Evolutionary conservation across 2,329 filamentous ascomycete genomes (phyloP).

Genomic region (Acarospora socialis): DNA sequence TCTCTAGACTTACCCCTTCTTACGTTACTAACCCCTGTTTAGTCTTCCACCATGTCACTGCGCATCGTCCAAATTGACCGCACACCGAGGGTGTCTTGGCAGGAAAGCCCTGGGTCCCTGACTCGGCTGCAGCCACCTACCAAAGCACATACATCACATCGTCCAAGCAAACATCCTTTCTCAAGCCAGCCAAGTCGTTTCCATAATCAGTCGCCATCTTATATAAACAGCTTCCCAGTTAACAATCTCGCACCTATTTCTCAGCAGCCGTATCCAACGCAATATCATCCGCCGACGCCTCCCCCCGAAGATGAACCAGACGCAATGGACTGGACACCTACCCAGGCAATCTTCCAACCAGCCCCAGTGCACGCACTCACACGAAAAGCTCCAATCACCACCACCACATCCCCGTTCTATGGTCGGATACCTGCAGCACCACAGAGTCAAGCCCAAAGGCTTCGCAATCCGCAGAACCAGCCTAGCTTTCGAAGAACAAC

Average conservation of each 20-base stretch:
- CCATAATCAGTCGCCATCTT: constrained; percentile 5
- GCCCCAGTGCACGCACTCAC: constrained; percentile 10
- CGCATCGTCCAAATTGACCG: constrained; percentile 26
- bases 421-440: constrained; percentile 28
- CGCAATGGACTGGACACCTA: constrained; percentile 38
- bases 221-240: constrained; percentile 25
- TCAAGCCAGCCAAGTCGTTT: background rate
- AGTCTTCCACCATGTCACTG: constrained; percentile 26
- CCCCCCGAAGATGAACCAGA: constrained; percentile 25
- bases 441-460: constrained; percentile 26
- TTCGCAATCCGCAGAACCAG: constrained; percentile 21
- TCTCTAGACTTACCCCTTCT: background rate
- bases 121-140: constrained; percentile 13
- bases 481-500: constrained; percentile 19
- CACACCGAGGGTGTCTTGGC: constrained; percentile 28
- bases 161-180: constrained; percentile 11
- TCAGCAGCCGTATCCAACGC: constrained; percentile 14
- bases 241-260: constrained; percentile 23
- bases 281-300: constrained; percentile 23
- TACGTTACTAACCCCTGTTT: constrained; percentile 14
- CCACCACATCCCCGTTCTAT: constrained; percentile 28
- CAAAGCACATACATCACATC: constrained; percentile 12
- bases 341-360: constrained; percentile 24
- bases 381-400: background rate
- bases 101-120: constrained; percentile 22